Evolutionary conservation across 2,329 filamentous ascomycete genomes (phyloP), one percentile per base, ranked within the genome.

Genomic region (Colletotrichum eleusines): DNA sequence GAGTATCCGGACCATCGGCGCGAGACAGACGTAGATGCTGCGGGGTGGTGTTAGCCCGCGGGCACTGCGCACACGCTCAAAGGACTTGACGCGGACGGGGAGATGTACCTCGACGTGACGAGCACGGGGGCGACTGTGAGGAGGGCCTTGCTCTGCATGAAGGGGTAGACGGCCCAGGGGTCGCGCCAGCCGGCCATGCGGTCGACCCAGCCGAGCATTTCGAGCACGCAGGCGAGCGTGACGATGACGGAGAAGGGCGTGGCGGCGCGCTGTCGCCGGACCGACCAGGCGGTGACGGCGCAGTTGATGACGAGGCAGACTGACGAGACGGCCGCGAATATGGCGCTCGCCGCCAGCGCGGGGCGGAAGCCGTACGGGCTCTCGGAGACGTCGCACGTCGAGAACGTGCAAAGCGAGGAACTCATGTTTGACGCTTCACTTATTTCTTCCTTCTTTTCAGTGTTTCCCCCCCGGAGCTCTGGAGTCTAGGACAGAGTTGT

Each of bases 1-100:
- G 28, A 80, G 61, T 11, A 74, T 71, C 16, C 65, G 67, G 31
- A 79, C 72, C 20, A 76, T 74, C 65, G 76, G 69, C 6, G 73
- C 73, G 54, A 76, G 73, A 28, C 69, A 75, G 40, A 75, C 70
- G 66, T 78, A 78, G 31, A 80, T 77, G 26, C 78, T 80, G 71
- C 16, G 8, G n/a, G n/a, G 11, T 3, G 31, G 16, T 5, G 16
- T 69, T 1, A 66, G 60, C 0, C 35, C 8, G 4, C 3, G 31
- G 44, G 5, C 7, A 20, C 44, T n/a, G 12, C 11, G 20, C 7
- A 11, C 20, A 26, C 16, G 23, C 18, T 28, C 26, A 23, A 33
- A n/a, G 16, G 1, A 3, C 5, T 16, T 23, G 11, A 0, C n/a
- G 16, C 3, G n/a, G 5, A 26, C n/a, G 12, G 2, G 9, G 23